Evolutionary conservation across 1,284 basidiomycete species (phyloP), one percentile per base, ranked within the genome.

Genomic region (Ganoderma multipileum): DNA sequence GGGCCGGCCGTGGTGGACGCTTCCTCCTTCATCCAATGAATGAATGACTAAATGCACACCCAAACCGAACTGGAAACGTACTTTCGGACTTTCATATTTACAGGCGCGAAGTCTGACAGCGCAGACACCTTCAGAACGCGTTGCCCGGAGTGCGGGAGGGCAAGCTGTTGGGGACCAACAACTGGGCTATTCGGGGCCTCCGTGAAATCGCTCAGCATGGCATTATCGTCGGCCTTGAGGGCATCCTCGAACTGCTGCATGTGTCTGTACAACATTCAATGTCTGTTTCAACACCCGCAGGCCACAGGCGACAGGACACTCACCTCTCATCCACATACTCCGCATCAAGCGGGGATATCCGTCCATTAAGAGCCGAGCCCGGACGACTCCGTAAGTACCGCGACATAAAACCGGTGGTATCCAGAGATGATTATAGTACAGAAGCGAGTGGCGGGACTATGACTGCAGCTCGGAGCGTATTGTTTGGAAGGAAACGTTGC

Each of bases 41-140:
- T 9, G 12, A 12, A 26, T 52, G 47, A 52, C 47, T 52, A 38
- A 26, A 39, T n/a, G n/a, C 47, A 12, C 2, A 18, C 39, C 11
- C 23, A 23, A 66, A 65, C 30, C 38, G 50, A 64, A 3, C 12
- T 6, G 18, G 42, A 42, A 23, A 67, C 78, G 65, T 72, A 91
- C 92, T 83, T 88, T 78, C 87, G 89, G 38, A 97, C 91, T 76
- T 86, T 90, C 72, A 95, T 81, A 78, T 97, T 94, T 23, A 98
- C 90, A 0, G 96, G 96, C 1, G 96, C 96, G 78, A 97, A 98
- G 80, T 98, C 96, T 12, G 93, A 95, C 57, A 97, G 83, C 0
- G 96, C 95, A 63, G 94, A 91, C 18, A 98, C 89, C 81, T 95
- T 96, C 76, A 91, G 85, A 38, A 89, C 84, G 41, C 86, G 82